Percentiles rank a stretch among this genome's conserved stretches.
phyloP scores from a whole-genome alignment of 2,329 filamentous ascomycete species.

The Fusarium papillatum region DNA sequence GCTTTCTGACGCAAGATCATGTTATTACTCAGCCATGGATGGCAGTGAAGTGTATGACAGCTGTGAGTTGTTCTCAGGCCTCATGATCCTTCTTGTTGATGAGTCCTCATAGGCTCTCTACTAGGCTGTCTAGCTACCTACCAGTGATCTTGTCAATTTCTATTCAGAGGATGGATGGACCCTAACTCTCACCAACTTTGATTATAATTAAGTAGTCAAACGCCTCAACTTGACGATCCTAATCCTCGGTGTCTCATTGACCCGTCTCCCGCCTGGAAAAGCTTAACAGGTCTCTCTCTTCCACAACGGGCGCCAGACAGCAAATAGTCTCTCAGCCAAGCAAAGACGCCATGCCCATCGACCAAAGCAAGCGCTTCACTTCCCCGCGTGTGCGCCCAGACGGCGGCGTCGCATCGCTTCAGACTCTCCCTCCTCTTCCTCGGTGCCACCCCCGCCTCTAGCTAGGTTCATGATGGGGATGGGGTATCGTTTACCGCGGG shows the following conservation, averaged over 20 bases:
- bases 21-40: not conserved
- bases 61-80: not conserved
- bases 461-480: slow-evolving; percentile 17
- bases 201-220: slow-evolving; percentile 17
- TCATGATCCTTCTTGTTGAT: not conserved
- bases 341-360: not conserved
- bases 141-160: not conserved
- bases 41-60: not conserved
- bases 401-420: slow-evolving; percentile 21
- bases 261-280: not conserved
- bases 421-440: slow-evolving; percentile 14
- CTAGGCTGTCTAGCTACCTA: not conserved
- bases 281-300: not conserved
- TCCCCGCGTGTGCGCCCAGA: not conserved
- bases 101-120: not conserved
- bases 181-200: slow-evolving; percentile 3
- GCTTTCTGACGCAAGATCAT: slow-evolving; percentile 3
- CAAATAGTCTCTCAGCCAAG: slow-evolving; percentile 1
- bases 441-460: slow-evolving; percentile 35
- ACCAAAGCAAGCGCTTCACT: not conserved
- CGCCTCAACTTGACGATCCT: slow-evolving; percentile 12
- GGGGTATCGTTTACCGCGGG: slow-evolving; percentile 24
- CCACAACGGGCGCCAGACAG: slow-evolving; percentile 1
- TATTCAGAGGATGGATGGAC: not conserved
- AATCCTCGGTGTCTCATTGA: slow-evolving; percentile 15